Conservation (phyloP, 2,329 filamentous ascomycete genomes). For the Pseudogymnoascus sp. region DNA sequence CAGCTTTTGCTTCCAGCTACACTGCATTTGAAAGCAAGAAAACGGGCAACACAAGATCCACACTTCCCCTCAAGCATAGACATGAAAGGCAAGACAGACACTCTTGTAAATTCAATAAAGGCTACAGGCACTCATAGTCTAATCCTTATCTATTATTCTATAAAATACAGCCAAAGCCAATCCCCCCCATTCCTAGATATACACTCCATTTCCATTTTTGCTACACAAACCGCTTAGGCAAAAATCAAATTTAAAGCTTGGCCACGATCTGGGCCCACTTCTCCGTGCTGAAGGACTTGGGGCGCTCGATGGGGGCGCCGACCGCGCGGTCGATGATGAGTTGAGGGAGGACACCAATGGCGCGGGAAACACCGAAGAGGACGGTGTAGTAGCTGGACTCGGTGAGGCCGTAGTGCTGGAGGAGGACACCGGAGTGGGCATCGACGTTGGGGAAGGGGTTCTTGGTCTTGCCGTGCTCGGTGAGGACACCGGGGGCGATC, state of each 20-base stretch:
- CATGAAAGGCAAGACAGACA: constrained; percentile 14
- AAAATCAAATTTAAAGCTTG: constrained; percentile 63
- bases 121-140: constrained; percentile 24
- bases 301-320: constrained; percentile 93
- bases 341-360: constrained; percentile 97
- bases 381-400: constrained; percentile 99
- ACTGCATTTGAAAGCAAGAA: background rate
- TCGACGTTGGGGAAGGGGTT: constrained; percentile 99
- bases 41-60: background rate
- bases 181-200: constrained; percentile 26
- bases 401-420: constrained; percentile 98
- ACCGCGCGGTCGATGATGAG: constrained; percentile 98
- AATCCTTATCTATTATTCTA: constrained; percentile 31
- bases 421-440: constrained; percentile 96
- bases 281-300: constrained; percentile 97
- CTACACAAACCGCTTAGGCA: constrained; percentile 1
- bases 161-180: constrained; percentile 31
- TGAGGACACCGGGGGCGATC: constrained; percentile 95
- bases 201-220: constrained; percentile 29
- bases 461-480: constrained; percentile 99
- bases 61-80: background rate
- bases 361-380: constrained; percentile 96
- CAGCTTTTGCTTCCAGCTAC: background rate
- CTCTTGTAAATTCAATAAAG: constrained; percentile 20
- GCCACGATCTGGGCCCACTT: constrained; percentile 93